Conservation (phyloP, 208 protist genomes). For the Angomonas deanei region DNA sequence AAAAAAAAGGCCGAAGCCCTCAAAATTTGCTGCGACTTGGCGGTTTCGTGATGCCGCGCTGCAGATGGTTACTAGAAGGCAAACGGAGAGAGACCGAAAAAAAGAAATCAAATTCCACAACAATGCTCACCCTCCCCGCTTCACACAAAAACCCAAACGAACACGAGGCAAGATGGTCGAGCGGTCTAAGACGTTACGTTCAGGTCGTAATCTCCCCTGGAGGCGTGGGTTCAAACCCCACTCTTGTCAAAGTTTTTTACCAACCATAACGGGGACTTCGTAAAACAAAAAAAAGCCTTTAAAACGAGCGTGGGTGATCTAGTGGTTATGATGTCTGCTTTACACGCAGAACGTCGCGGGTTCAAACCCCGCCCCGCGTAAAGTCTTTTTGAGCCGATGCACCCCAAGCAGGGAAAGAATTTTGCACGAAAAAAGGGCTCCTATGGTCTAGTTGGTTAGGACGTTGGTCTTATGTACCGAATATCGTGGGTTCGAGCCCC, state of each 20-base stretch:
- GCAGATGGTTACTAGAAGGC: neutral
- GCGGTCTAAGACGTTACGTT: conserved; percentile 20
- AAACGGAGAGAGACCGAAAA: neutral
- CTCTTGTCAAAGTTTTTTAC: conserved; percentile 15
- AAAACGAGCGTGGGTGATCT: neutral
- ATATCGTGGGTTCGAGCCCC: conserved; percentile 70
- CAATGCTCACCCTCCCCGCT: neutral
- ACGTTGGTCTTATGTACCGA: conserved; percentile 64
- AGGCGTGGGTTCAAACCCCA: conserved; percentile 20
- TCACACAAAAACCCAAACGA: neutral
- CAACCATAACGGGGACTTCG: neutral
- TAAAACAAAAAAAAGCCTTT: conserved; percentile 6
- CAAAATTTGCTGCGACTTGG: neutral
- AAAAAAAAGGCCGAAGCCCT: neutral
- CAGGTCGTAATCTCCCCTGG: conserved; percentile 21
- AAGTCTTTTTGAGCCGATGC: neutral
- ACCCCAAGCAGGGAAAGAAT: neutral
- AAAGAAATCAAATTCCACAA: neutral
- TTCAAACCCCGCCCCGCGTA: conserved; percentile 2
- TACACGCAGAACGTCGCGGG: conserved; percentile 4
- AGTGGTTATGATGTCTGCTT: conserved; percentile 9
- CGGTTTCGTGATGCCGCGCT: neutral
- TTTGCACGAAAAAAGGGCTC: conserved; percentile 4
- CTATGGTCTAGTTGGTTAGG: conserved; percentile 65
- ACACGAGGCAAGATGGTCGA: conserved; percentile 16